These are phyloP conservation scores for Physaria fendleri DNA, from an alignment of 345 rosid genomes.

Conservation along the genomic window DNA sequence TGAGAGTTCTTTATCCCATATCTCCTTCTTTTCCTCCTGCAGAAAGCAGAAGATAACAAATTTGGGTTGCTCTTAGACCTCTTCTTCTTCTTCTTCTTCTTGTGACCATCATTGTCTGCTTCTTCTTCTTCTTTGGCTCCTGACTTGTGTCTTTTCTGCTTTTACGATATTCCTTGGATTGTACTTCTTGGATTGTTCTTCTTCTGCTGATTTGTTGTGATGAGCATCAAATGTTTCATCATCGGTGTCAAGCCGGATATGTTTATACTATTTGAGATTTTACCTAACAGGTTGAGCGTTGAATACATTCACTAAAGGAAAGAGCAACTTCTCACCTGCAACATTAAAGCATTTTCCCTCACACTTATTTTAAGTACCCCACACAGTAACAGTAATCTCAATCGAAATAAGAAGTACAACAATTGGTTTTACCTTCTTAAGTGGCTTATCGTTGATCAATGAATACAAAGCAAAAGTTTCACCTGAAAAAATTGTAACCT, in stretches of 20 bases:
- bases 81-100: constrained; percentile 19
- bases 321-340: constrained; percentile 53
- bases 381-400: neutral
- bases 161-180: constrained; percentile 4
- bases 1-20: no score
- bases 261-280: constrained; percentile 30
- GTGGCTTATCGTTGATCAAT: constrained; percentile 54
- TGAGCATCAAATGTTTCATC: constrained; percentile 22
- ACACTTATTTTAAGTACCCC: neutral
- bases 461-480: no score
- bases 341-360: neutral
- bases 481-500: no score
- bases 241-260: constrained; percentile 18
- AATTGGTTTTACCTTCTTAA: constrained; percentile 48
- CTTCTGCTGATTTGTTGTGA: constrained; percentile 19
- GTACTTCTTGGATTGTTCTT: constrained; percentile 16
- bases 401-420: neutral
- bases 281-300: constrained; percentile 63
- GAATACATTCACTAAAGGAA: constrained; percentile 56
- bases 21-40: no score
- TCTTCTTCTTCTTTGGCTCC: constrained; percentile 11
- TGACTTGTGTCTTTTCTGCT: constrained; percentile 18
- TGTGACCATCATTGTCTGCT: neutral
- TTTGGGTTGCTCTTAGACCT: constrained; percentile 18
- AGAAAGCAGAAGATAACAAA: no score